phyloP scores from a whole-genome alignment of 2,329 filamentous ascomycete species.

The Coleophoma cylindrospora region DNA sequence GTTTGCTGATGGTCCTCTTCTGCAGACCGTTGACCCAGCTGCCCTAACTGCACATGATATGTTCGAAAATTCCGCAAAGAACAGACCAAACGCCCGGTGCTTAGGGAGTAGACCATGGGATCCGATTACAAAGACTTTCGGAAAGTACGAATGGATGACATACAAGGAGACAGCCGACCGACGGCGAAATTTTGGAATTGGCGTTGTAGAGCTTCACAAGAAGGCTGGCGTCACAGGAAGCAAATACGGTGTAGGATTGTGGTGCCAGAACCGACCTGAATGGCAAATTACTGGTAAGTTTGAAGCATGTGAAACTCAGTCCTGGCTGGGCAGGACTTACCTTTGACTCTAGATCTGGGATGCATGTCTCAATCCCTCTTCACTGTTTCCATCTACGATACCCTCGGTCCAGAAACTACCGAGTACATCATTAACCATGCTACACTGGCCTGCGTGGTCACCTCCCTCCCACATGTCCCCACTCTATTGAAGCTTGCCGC shows the following conservation, averaged over 20 bases:
- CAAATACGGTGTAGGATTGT: slow-evolving; percentile 74
- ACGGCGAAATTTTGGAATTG: slow-evolving; percentile 79
- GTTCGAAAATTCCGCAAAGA: slow-evolving; percentile 65
- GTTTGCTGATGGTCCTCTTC: slow-evolving; percentile 63
- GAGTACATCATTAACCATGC: slow-evolving; percentile 97
- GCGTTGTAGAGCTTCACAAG: slow-evolving; percentile 77
- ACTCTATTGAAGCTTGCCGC: slow-evolving; percentile 73
- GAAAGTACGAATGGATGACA: slow-evolving; percentile 76
- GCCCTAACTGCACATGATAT: slow-evolving; percentile 72
- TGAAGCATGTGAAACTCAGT: neutral
- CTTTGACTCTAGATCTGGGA: slow-evolving; percentile 62
- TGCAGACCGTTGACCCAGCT: slow-evolving; percentile 67
- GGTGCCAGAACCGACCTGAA: slow-evolving; percentile 83
- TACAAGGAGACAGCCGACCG: slow-evolving; percentile 76
- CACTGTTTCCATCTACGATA: slow-evolving; percentile 94
- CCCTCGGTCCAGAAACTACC: slow-evolving; percentile 82
- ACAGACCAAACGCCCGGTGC: slow-evolving; percentile 63
- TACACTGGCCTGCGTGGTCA: slow-evolving; percentile 67
- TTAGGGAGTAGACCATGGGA: slow-evolving; percentile 81
- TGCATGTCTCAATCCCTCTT: slow-evolving; percentile 83
- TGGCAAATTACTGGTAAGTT: slow-evolving; percentile 74
- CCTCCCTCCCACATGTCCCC: slow-evolving; percentile 76
- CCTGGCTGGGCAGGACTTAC: slow-evolving; percentile 6
- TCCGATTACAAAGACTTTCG: slow-evolving; percentile 64
- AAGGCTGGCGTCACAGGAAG: slow-evolving; percentile 60